phyloP scores from a whole-genome alignment of 2,329 filamentous ascomycete genomes.

The Curvularia sp. region DNA sequence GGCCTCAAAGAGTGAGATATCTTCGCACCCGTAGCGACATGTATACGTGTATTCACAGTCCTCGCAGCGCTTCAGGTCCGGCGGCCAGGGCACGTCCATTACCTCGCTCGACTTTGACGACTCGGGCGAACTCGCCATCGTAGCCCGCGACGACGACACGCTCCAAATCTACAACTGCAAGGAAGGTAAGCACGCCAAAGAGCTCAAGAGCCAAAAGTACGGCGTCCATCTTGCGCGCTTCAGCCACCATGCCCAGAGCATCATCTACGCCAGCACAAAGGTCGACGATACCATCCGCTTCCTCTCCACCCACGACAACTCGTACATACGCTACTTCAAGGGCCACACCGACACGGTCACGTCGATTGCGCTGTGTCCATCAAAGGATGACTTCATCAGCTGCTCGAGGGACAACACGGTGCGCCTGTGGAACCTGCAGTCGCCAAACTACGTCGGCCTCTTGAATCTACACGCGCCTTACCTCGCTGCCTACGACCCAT shows the following conservation, averaged over 20 bases:
- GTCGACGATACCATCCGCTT: constrained; percentile 89
- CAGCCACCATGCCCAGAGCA: constrained; percentile 87
- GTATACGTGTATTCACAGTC: constrained; percentile 19
- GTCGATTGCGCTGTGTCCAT: constrained; percentile 81
- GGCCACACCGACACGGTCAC: constrained; percentile 89
- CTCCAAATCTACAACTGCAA: constrained; percentile 95
- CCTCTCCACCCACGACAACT: constrained; percentile 92
- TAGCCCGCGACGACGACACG: constrained; percentile 90
- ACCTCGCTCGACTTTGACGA: constrained; percentile 97
- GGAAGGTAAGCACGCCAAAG: constrained; percentile 88
- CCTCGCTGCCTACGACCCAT: constrained; percentile 89
- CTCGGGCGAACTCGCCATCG: constrained; percentile 88
- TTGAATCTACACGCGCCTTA: constrained; percentile 82
- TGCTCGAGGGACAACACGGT: constrained; percentile 91
- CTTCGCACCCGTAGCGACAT: neutral
- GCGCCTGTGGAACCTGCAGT: constrained; percentile 86
- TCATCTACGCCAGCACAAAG: constrained; percentile 96
- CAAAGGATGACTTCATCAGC: constrained; percentile 89
- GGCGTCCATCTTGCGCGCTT: constrained; percentile 93
- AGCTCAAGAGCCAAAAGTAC: constrained; percentile 93
- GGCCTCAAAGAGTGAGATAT: constrained; percentile 75
- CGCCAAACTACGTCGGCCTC: constrained; percentile 79
- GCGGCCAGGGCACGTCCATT: constrained; percentile 66
- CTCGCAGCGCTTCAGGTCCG: constrained; percentile 55
- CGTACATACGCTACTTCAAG: constrained; percentile 94